Evolutionary conservation across 768 basidiomycete genomes (phyloP).

Genomic region (Trametes punicea): DNA sequence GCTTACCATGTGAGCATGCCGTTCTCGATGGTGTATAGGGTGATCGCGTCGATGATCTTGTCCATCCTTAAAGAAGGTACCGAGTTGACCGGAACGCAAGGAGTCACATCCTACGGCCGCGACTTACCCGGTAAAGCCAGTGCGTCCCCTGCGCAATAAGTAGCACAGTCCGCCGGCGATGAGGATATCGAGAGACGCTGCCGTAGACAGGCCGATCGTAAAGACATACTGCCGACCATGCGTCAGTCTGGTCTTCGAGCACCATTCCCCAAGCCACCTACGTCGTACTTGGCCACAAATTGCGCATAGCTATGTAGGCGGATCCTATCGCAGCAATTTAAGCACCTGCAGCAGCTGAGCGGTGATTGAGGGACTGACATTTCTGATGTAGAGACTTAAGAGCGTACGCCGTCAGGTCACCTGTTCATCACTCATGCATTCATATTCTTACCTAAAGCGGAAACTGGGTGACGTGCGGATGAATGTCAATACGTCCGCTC

Average conservation of each 20-base stretch:
- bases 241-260: background rate
- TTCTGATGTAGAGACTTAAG: slow-evolving; percentile 3
- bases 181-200: slow-evolving; percentile 26
- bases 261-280: background rate
- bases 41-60: slow-evolving; percentile 23
- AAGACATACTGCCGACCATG: slow-evolving; percentile 23
- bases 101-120: background rate
- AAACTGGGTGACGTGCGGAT: background rate
- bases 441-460: background rate
- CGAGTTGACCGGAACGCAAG: background rate
- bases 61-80: slow-evolving; percentile 20
- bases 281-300: slow-evolving; percentile 1
- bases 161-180: slow-evolving; percentile 25
- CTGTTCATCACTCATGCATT: no score
- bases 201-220: slow-evolving; percentile 26
- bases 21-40: slow-evolving; percentile 28
- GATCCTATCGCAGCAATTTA: background rate
- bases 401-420: background rate
- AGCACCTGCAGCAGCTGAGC: no score
- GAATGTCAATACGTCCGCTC: background rate
- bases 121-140: slow-evolving; percentile 18
- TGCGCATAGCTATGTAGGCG: background rate
- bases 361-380: background rate
- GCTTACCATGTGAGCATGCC: slow-evolving; percentile 26
- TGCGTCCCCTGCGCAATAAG: slow-evolving; percentile 24